A percentile compares a stretch with the other conserved stretches of the same genome.
Conservation (phyloP, 2,329 filamentous ascomycete genomes). For the Aspergillus latus region DNA sequence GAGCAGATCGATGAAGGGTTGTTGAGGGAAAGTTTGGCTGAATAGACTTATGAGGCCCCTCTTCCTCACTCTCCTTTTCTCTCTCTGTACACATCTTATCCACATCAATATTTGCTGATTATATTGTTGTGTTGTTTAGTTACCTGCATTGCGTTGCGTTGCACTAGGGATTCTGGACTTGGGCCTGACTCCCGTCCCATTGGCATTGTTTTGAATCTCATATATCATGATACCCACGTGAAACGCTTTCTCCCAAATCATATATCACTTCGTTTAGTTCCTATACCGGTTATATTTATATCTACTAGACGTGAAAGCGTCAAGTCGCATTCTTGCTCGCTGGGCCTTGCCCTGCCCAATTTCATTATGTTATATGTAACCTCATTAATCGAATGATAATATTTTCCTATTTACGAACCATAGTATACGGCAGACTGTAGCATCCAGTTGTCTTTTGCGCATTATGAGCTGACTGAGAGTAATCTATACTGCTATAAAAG, state of each 20-base stretch:
- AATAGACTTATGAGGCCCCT: slow-evolving; percentile 26
- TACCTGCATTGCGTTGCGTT: slow-evolving; percentile 11
- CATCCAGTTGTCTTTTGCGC: not conserved
- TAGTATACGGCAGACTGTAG: too few species aligned
- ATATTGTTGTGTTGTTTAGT: not conserved
- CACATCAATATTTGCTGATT: slow-evolving; percentile 5
- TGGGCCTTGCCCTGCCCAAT: too few species aligned
- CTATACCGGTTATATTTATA: not conserved
- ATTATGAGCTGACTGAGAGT: not conserved
- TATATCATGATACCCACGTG: slow-evolving; percentile 20
- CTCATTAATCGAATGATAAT: not conserved
- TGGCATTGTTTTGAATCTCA: not conserved
- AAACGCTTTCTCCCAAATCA: slow-evolving; percentile 7
- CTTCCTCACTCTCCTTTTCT: not conserved
- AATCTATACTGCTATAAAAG: too few species aligned
- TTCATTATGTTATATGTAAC: too few species aligned
- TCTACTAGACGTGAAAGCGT: not conserved
- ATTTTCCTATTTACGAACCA: too few species aligned
- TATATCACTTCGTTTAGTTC: not conserved
- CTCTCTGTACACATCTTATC: slow-evolving; percentile 3
- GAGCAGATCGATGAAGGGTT: slow-evolving; percentile 60
- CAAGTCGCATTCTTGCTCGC: not conserved
- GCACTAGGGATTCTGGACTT: slow-evolving; percentile 5
- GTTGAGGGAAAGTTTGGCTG: slow-evolving; percentile 59
- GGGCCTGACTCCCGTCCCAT: not conserved